phyloP scores from a whole-genome alignment of 2,329 filamentous ascomycete genomes.

The Sporothrix brunneoviolacea region DNA sequence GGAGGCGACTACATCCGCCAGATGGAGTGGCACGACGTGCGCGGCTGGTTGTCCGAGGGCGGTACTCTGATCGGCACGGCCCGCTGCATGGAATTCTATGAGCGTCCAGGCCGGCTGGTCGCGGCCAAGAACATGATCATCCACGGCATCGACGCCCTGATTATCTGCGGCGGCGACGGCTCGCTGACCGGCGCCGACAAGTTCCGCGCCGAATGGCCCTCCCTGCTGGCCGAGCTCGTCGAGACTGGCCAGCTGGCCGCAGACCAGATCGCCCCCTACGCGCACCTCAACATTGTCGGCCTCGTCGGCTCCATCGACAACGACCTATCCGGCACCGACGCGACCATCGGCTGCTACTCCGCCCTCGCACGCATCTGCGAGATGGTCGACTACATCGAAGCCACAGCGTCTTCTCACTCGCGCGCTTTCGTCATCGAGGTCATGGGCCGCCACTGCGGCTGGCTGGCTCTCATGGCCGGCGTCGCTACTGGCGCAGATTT shows the following conservation, averaged over 20 bases:
- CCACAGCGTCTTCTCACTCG: conserved; percentile 88
- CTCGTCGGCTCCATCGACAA: conserved; percentile 98
- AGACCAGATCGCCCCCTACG: conserved; percentile 68
- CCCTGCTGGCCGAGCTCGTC: conserved; percentile 79
- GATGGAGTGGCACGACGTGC: conserved; percentile 89
- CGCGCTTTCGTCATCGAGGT: conserved; percentile 96
- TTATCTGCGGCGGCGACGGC: conserved; percentile 96
- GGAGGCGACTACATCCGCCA: conserved; percentile 82
- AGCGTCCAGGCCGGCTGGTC: conserved; percentile 72
- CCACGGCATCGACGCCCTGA: conserved; percentile 87
- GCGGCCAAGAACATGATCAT: conserved; percentile 93
- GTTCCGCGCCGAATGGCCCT: conserved; percentile 88
- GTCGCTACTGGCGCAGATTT: conserved; percentile 95
- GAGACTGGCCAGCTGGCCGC: conserved; percentile 61
- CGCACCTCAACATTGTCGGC: conserved; percentile 90
- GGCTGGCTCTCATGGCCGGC: conserved; percentile 92
- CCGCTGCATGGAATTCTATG: conserved; percentile 85
- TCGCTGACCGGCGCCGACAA: conserved; percentile 92
- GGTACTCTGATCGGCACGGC: conserved; percentile 95
- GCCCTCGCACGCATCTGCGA: conserved; percentile 90
- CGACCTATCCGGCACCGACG: conserved; percentile 93
- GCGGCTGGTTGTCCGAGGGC: conserved; percentile 88
- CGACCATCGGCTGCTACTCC: conserved; percentile 95
- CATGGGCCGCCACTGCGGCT: conserved; percentile 97
- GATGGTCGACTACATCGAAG: conserved; percentile 94